phyloP scores from a whole-genome alignment of 805 yeast genomes.

The Scheffersomyces lignosus region DNA sequence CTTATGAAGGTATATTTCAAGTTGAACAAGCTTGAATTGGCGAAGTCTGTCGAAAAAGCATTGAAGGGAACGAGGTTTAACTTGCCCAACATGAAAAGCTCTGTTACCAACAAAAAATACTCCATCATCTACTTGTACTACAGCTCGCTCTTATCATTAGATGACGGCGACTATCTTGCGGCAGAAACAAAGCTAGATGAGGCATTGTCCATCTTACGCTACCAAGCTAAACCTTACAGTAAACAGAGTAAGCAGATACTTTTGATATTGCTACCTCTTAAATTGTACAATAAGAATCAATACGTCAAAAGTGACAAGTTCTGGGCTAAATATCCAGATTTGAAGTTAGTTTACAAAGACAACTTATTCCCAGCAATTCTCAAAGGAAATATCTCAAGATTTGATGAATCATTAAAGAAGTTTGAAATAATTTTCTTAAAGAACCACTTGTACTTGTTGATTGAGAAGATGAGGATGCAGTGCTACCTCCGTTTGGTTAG shows the following conservation, averaged over 20 bases:
- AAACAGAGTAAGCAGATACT: constrained; percentile 50
- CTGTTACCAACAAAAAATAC: constrained; percentile 45
- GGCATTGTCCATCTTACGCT: constrained; percentile 44
- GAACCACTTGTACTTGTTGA: constrained; percentile 59
- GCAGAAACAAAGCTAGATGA: constrained; percentile 52
- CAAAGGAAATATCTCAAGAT: constrained; percentile 57
- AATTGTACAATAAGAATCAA: constrained; percentile 46
- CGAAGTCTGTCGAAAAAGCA: constrained; percentile 72
- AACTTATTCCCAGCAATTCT: constrained; percentile 49
- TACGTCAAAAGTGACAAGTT: constrained; percentile 41
- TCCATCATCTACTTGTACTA: constrained; percentile 66
- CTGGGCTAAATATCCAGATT: constrained; percentile 42
- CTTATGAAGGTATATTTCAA: constrained; percentile 69
- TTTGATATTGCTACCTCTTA: constrained; percentile 62
- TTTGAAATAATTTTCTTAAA: constrained; percentile 54
- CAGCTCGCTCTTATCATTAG: constrained; percentile 64
- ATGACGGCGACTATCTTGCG: constrained; percentile 56
- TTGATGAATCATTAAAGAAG: constrained; percentile 43
- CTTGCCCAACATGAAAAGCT: constrained; percentile 49
- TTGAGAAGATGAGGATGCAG: constrained; percentile 51
- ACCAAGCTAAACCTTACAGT: constrained; percentile 15
- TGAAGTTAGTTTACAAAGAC: constrained; percentile 43
- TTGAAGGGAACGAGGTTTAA: constrained; percentile 52
- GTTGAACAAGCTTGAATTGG: constrained; percentile 67
- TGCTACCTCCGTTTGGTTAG: constrained; percentile 54